phyloP scores from a whole-genome alignment of 2,329 filamentous ascomycete genomes.

The Colletotrichum sp. region DNA sequence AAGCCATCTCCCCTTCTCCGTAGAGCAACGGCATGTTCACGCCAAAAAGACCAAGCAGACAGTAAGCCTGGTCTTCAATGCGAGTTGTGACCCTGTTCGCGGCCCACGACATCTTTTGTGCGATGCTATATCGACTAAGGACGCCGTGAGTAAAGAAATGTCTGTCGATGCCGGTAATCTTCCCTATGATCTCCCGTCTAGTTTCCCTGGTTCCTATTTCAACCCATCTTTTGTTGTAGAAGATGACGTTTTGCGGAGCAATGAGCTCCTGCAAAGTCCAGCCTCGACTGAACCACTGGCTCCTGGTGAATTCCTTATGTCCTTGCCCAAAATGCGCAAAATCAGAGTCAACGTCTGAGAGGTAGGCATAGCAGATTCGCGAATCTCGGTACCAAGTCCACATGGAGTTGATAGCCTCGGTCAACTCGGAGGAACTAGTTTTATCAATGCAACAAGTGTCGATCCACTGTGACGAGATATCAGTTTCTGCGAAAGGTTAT shows the following conservation, averaged over 20 bases:
- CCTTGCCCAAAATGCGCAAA: background rate
- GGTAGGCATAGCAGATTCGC: background rate
- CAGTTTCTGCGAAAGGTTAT: background rate
- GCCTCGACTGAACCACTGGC: conserved; percentile 18
- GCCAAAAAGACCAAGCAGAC: background rate
- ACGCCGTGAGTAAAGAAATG: background rate
- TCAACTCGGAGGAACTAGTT: background rate
- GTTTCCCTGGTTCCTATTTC: background rate
- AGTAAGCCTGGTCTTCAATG: background rate
- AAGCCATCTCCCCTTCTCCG: background rate
- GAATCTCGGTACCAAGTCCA: background rate
- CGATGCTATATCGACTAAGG: background rate
- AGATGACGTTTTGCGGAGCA: background rate
- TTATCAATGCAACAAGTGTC: background rate
- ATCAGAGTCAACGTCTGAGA: background rate
- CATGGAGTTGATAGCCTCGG: background rate
- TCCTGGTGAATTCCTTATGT: background rate
- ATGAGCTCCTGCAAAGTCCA: conserved; percentile 13
- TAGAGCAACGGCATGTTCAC: background rate
- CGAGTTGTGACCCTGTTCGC: background rate
- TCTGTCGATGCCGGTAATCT: background rate
- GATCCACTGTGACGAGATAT: background rate
- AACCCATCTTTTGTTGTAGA: background rate
- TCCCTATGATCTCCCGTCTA: background rate
- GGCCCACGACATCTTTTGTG: background rate